phyloP scores from a whole-genome alignment of 345 rosid species.

The Aegle marmelos region DNA sequence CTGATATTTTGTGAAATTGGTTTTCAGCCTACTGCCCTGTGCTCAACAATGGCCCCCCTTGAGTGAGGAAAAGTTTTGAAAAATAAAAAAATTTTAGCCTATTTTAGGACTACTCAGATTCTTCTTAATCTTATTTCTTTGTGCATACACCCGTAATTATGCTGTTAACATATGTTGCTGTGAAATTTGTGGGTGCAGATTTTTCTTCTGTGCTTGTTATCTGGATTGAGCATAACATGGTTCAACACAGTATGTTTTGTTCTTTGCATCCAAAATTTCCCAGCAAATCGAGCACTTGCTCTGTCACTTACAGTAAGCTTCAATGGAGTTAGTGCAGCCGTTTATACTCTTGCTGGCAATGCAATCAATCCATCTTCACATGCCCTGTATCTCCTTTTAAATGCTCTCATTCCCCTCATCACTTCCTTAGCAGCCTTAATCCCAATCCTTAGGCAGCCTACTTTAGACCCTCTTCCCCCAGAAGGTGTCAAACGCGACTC shows the following conservation, averaged over 20 bases:
- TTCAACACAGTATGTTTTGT: conserved; percentile 97
- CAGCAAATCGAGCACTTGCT: conserved; percentile 71
- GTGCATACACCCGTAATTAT: too few relatives aligned
- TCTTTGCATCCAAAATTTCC: conserved; percentile 84
- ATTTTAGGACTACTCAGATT: too few relatives aligned
- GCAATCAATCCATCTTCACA: conserved; percentile 58
- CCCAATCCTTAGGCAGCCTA: conserved; percentile 87
- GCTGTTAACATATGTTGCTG: too few relatives aligned
- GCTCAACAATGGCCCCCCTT: too few relatives aligned
- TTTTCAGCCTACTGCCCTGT: too few relatives aligned
- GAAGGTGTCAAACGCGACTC: conserved; percentile 72
- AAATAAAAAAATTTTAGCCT: too few relatives aligned
- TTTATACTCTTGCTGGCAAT: conserved; percentile 71
- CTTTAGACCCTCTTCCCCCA: conserved; percentile 67
- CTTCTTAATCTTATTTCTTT: too few relatives aligned
- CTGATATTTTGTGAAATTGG: neutral
- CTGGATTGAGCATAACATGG: conserved; percentile 95
- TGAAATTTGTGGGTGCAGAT: conserved; percentile 45
- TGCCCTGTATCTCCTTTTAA: conserved; percentile 67
- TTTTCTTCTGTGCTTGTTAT: conserved; percentile 70
- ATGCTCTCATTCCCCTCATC: conserved; percentile 69
- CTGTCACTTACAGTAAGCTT: conserved; percentile 87
- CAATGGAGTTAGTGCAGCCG: conserved; percentile 92
- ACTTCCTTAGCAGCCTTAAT: conserved; percentile 53
- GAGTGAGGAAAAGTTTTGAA: too few relatives aligned